Evolutionary conservation across 2,329 filamentous ascomycete genomes (phyloP).

Genomic region (Verticillium tricorpus): DNA sequence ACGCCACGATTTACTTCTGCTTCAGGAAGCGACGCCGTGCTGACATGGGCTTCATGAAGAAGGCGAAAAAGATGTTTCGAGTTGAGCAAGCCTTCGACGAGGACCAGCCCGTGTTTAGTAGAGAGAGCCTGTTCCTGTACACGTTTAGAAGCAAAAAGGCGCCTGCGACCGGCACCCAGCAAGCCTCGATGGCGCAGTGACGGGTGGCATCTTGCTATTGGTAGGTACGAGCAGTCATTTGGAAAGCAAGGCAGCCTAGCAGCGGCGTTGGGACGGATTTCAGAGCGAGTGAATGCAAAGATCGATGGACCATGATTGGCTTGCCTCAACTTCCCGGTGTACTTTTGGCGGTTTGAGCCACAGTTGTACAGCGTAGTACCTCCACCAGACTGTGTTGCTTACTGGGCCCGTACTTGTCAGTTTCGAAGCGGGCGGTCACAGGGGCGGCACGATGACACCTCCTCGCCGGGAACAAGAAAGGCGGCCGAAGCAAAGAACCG

Average conservation of each 20-base stretch:
- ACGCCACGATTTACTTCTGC: constrained; percentile 70
- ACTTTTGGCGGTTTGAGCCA: not conserved
- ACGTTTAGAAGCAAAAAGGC: constrained; percentile 41
- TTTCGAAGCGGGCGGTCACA: not conserved
- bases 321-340: not conserved
- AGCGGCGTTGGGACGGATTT: not conserved
- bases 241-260: not conserved
- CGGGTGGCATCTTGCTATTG: not conserved
- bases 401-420: not conserved
- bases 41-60: constrained; percentile 70
- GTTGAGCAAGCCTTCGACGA: constrained; percentile 60
- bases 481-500: not conserved
- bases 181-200: constrained; percentile 1
- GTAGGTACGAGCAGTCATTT: not conserved
- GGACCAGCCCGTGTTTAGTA: constrained; percentile 51
- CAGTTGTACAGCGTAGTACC: not conserved
- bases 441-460: not conserved
- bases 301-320: not conserved
- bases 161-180: not conserved
- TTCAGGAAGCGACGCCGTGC: constrained; percentile 89
- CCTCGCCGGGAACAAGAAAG: not conserved
- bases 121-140: constrained; percentile 58
- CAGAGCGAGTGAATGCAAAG: not conserved
- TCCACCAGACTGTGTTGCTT: not conserved
- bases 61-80: constrained; percentile 61